Evolutionary conservation across 768 basidiomycete species (phyloP), one percentile per base, ranked within the genome.

Genomic region (Solioccasus polychromus): DNA sequence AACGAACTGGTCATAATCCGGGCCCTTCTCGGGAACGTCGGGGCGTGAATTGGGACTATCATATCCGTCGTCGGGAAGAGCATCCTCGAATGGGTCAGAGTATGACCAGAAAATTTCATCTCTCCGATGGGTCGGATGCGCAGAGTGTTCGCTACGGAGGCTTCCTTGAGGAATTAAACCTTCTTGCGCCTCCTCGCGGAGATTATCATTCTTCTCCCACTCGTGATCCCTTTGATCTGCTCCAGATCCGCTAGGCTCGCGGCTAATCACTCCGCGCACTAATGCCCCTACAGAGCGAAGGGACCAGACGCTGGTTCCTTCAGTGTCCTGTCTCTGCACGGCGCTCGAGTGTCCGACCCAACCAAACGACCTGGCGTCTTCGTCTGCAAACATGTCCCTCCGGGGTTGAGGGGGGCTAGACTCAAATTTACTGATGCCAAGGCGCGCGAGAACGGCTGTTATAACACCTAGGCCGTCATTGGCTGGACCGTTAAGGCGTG

Each of bases 321-420:
- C 68, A 31, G 70, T 71, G 8, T 67, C 71, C 45, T 75, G 73
- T 24, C 70, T 66, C 17, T 63, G 44, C 49, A 51, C 15, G n/a
- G 36, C 23, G 9, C 17, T 51, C 64, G 52, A 44, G 31, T 46
- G 35, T 26, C 51, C 49, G 30, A 30, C 43, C 50, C 44, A 36
- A 11, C 54, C 55, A 32, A 85, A 79, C 14, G 79, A 74, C 8
- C 73, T 70, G 2, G 74, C 71, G 54, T 89, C 88, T 63, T 89
- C 88, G 44, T 91, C 86, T 4, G 80, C 85, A 26, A 89, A 75
- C 77, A 90, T 88, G 59, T 90, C 85, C 24, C 76, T 73, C 24
- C 87, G 73, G 43, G 63, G 65, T 8, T 44, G 56, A 23, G 5
- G 43, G 15, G 42, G n/a, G 8, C 6, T 29, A 14, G 42, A 44